Evolutionary conservation across 106 monocot genomes (phyloP), one percentile per base, ranked within the genome.

Genomic region (Hemerocallis citrina): DNA sequence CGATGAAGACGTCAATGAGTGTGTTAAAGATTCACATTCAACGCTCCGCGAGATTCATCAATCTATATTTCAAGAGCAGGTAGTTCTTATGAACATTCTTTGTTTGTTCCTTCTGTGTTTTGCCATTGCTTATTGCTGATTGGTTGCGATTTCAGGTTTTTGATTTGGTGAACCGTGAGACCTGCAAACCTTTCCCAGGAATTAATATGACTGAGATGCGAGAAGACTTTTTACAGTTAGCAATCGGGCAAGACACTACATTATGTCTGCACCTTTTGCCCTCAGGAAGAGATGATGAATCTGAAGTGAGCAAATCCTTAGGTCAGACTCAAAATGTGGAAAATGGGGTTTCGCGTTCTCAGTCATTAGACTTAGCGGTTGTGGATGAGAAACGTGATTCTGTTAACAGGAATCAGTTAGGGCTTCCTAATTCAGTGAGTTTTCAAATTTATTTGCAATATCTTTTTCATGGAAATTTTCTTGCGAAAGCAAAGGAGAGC

Each of bases 61-160:
- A 35, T 81, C 91, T 34, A 83, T 91, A 30, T 98, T 98, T 72
- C 81, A 91, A 61, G 96, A 98, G 55, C 86, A 84, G 79, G 96
- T 88, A 62, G 6, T 47, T 32, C 55, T 31, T 47, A 3, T 25
- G 37, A 15, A 20, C 11, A 13, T 57, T 20, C 3, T 29, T 40
- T 46, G 22, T 72, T 36, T 23, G 6, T 36, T n/a, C 28, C 36
- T 52, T 60, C 47, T 35, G 19, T 56, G n/a, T 29, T 17, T 39
- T 5, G 69, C 34, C 31, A 58, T n/a, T 32, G 12, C 38, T 6
- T 61, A 36, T 67, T 3, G 25, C 37, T 69, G 43, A 25, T 70
- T 23, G 19, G n/a, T 21, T 59, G 25, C 35, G 17, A 31, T 49
- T 75, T 65, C 75, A 94, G 94, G 86, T 89, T 22, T 98, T 98